phyloP scores from a whole-genome alignment of 2,329 filamentous ascomycete species.

The Phyllosticta citrichinensis region DNA sequence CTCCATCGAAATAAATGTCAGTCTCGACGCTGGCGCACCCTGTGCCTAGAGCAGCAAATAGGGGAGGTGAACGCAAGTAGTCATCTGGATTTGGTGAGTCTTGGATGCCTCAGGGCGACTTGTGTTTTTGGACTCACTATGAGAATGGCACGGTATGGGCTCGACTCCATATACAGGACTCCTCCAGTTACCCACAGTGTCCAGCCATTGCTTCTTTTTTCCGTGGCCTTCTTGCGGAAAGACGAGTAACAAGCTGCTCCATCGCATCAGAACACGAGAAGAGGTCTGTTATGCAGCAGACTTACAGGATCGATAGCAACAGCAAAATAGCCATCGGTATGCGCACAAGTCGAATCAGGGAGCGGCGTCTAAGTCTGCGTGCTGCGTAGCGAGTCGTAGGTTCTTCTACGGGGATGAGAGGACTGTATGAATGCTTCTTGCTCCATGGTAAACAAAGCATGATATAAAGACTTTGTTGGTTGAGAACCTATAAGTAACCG shows the following conservation, averaged over 20 bases:
- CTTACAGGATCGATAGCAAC: neutral
- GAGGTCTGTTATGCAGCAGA: neutral
- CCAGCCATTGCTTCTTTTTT: neutral
- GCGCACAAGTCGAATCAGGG: neutral
- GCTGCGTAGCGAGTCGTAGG: neutral
- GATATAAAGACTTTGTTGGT: neutral
- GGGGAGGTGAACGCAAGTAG: constrained; percentile 40
- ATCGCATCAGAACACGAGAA: neutral
- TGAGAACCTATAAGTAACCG: neutral
- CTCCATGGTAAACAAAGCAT: neutral
- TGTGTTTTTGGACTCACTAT: neutral
- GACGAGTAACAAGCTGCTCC: neutral
- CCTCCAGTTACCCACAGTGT: neutral
- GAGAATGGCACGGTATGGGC: constrained; percentile 2
- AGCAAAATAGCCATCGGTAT: neutral
- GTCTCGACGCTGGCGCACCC: constrained; percentile 58
- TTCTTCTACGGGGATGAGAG: neutral
- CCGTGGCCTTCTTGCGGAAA: neutral
- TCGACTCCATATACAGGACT: neutral
- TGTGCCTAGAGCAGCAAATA: constrained; percentile 51
- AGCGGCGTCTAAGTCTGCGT: neutral
- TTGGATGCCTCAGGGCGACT: neutral
- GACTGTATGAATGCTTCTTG: neutral
- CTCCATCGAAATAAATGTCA: constrained; percentile 54
- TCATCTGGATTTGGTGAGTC: constrained; percentile 18